Base-by-base conservation (phyloP, 768 basidiomycete genomes). In the Tremella yokohamensis region DNA sequence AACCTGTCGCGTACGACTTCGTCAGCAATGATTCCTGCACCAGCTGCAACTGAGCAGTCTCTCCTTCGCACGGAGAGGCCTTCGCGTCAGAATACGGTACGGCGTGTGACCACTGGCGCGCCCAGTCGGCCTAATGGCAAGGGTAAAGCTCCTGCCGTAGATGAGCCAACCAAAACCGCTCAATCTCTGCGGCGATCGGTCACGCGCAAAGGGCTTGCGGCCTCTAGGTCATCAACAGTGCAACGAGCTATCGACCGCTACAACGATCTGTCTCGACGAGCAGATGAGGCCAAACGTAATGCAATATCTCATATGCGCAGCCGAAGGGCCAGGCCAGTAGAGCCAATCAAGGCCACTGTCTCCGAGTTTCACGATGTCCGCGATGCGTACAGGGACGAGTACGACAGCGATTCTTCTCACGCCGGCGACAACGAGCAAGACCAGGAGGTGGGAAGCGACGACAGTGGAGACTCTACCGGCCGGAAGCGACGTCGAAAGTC, bases 311-410 rank as follows among this genome's bases (percentile, higher is more conserved):
- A 91, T 54, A 88, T 92, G 69, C 84, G 90, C 38, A 88, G 88
- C 11, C 87, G 85, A 62, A 84, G 87, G 45, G 88, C 90, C 18
- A 86, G 94, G 29, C 94, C 96, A 12, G 90, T 98, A 13, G 88
- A 88, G 18, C 87, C 86, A 22, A 87, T 92, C 15, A 84, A 86
- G 45, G 91, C 90, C 15, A 90, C 86, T 67, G 89, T 94, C 0
- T 86, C 92, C 70, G 83, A 96, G 29, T 81, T 96, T 22, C 86
- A 89, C 53, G 92, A 89, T 68, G 83, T 96, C 68, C 87, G 88
- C 71, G 92, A 96, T 68, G 93, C 89, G 1, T 88, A 96, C 71
- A 82, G 82, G 52, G 89, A 90, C 66, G 84, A 88, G 63, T 86
- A 86, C 24, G 77, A 79, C 49, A 75, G 74, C 7, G 77, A 78